These are phyloP conservation scores for Wickerhamiella brachini DNA, from an alignment of 805 yeast species.

Conservation along the genomic window DNA sequence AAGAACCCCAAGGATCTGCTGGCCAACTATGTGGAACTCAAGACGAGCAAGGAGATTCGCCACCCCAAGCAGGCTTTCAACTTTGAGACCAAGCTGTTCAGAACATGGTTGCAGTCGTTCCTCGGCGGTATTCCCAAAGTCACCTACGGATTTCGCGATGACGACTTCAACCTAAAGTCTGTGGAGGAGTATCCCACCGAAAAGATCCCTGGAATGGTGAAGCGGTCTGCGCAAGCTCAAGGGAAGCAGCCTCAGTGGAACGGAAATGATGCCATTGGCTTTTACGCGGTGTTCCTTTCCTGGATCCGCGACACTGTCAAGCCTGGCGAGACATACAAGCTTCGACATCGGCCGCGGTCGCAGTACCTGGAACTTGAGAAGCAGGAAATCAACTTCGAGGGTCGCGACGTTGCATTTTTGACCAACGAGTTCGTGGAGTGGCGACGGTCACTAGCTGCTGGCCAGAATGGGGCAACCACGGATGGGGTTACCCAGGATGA, in stretches of 20 bases:
- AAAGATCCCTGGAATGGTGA: conserved; percentile 44
- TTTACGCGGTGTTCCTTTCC: conserved; percentile 73
- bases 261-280: conserved; percentile 68
- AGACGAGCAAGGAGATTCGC: conserved; percentile 48
- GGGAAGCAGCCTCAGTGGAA: conserved; percentile 29
- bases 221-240: conserved; percentile 1
- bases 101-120: conserved; percentile 90
- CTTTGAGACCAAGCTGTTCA: conserved; percentile 61
- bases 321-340: conserved; percentile 29
- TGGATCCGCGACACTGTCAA: conserved; percentile 56
- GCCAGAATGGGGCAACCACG: too few relatives aligned
- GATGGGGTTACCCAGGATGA: too few relatives aligned
- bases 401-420: conserved; percentile 15
- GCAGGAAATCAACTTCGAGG: conserved; percentile 6
- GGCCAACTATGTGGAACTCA: conserved; percentile 71
- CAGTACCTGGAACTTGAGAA: conserved; percentile 10
- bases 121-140: conserved; percentile 71
- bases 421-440: conserved; percentile 16
- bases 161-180: conserved; percentile 42
- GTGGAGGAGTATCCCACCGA: conserved; percentile 69
- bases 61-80: conserved; percentile 42
- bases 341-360: conserved; percentile 6
- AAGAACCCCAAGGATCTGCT: conserved; percentile 34
- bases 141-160: conserved; percentile 78
- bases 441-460: conserved; percentile 6